Evolutionary conservation across 805 yeast genomes (phyloP).

Genomic region (Pichia membranifaciens): DNA sequence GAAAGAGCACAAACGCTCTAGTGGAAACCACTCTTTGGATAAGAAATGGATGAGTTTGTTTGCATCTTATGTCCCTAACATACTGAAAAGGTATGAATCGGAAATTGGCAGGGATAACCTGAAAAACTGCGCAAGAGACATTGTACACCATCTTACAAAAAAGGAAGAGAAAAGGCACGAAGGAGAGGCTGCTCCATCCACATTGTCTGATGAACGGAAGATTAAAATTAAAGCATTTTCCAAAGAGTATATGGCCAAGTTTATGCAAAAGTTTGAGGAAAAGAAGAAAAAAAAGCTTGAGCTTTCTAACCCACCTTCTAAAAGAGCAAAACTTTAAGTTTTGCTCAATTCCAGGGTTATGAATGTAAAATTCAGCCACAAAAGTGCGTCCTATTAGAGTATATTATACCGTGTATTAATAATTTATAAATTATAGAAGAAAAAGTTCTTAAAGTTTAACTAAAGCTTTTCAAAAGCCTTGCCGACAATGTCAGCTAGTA

Average conservation of each 20-base stretch:
- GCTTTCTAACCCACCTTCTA: neutral
- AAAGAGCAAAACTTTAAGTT: constrained; percentile 7
- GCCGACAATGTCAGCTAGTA: constrained; percentile 39
- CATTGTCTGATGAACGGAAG: constrained; percentile 57
- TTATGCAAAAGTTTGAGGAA: constrained; percentile 40
- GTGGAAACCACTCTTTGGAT: constrained; percentile 22
- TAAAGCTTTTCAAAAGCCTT: constrained; percentile 26
- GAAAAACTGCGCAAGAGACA: constrained; percentile 74
- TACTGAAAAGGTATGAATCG: constrained; percentile 58
- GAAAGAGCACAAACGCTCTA: constrained; percentile 19
- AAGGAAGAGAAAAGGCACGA: constrained; percentile 58
- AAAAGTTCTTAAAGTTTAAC: neutral
- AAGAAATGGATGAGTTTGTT: constrained; percentile 43
- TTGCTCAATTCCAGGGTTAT: no score
- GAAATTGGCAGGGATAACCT: constrained; percentile 67
- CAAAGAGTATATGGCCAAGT: constrained; percentile 61
- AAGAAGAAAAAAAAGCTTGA: constrained; percentile 26
- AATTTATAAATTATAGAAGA: neutral
- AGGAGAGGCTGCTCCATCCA: constrained; percentile 41
- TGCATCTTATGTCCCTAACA: constrained; percentile 75
- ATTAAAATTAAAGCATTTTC: constrained; percentile 64
- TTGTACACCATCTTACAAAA: constrained; percentile 56
- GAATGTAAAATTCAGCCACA: no score
- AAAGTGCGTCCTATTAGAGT: no score
- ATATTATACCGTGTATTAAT: constrained; percentile 1